Percentiles rank a stretch among this genome's conserved stretches.
Evolutionary conservation across 2,329 filamentous ascomycete genomes (phyloP).

Genomic region (Ophiocordyceps robertsii): DNA sequence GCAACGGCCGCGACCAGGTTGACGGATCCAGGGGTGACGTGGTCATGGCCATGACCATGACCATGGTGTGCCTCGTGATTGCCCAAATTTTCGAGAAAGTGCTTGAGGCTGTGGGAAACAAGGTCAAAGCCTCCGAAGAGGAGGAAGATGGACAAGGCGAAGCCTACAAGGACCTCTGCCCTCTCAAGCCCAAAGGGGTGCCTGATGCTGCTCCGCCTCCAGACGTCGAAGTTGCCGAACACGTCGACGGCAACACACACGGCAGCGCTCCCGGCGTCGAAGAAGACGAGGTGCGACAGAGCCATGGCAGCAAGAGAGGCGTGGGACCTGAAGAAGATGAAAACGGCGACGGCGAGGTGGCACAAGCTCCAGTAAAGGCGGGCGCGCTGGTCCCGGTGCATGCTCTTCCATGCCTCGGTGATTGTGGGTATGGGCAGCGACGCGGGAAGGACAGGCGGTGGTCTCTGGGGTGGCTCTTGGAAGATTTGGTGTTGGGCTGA

Average conservation of each 20-base stretch:
- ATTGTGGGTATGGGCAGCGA: slow-evolving; percentile 85
- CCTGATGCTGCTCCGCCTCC: slow-evolving; percentile 81
- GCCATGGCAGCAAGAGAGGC: slow-evolving; percentile 86
- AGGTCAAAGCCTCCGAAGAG: slow-evolving; percentile 97
- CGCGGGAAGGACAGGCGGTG: slow-evolving; percentile 78
- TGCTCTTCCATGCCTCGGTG: slow-evolving; percentile 76
- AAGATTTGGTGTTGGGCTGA: slow-evolving; percentile 86
- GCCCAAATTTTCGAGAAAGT: slow-evolving; percentile 58
- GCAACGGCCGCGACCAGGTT: slow-evolving; percentile 73
- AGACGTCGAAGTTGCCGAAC: slow-evolving; percentile 92
- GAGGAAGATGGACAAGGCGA: slow-evolving; percentile 89
- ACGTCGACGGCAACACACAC: slow-evolving; percentile 89
- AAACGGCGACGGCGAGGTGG: slow-evolving; percentile 70
- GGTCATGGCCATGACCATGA: slow-evolving; percentile 49
- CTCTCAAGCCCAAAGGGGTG: slow-evolving; percentile 91
- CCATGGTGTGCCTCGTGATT: slow-evolving; percentile 59
- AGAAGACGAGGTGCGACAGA: slow-evolving; percentile 84
- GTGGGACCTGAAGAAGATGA: slow-evolving; percentile 74
- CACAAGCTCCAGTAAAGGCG: slow-evolving; percentile 82
- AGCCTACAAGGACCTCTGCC: slow-evolving; percentile 85
- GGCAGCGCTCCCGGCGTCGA: slow-evolving; percentile 84
- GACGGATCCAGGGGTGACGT: slow-evolving; percentile 60
- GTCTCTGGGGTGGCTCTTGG: slow-evolving; percentile 74
- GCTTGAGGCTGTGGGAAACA: slow-evolving; percentile 84
- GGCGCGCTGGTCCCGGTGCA: slow-evolving; percentile 75